Percentiles rank a stretch among this genome's conserved stretches.
Conservation (phyloP, 257 asterid species). For the Echium plantagineum region DNA sequence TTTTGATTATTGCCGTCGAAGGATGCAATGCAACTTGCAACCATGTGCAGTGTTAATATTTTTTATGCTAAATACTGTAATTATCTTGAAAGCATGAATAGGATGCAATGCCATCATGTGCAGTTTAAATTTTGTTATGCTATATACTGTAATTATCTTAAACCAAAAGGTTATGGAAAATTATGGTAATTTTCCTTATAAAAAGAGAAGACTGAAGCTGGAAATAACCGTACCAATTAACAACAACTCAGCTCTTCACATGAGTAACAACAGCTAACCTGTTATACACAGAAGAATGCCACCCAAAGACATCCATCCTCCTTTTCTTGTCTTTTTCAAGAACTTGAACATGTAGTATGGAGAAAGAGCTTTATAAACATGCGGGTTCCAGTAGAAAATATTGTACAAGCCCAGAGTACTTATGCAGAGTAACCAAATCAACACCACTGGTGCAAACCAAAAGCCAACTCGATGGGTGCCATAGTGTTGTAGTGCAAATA, state of each 20-base stretch:
- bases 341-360: constrained; percentile 77
- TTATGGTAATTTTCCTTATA: too few species aligned
- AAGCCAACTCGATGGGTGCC: constrained; percentile 90
- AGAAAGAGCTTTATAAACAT: constrained; percentile 79
- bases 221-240: neutral
- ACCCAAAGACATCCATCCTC: constrained; percentile 99
- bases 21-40: too few species aligned
- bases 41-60: too few species aligned
- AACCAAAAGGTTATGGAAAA: too few species aligned
- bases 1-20: neutral
- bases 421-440: constrained; percentile 75
- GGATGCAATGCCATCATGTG: too few species aligned
- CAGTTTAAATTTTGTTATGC: too few species aligned
- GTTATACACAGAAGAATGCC: constrained; percentile 93
- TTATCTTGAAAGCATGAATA: neutral
- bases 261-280: constrained; percentile 29
- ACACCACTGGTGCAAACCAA: constrained; percentile 75
- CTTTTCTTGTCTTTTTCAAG: constrained; percentile 82
- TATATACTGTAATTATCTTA: neutral
- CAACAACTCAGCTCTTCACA: neutral
- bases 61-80: too few species aligned
- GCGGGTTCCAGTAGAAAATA: constrained; percentile 75
- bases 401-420: constrained; percentile 81
- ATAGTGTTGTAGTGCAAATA: constrained; percentile 89
- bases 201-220: neutral